Evolutionary conservation across 176 grass and related monocot species (phyloP), one percentile per base, ranked within the genome.

Genomic region (Zoysia pacifica): DNA sequence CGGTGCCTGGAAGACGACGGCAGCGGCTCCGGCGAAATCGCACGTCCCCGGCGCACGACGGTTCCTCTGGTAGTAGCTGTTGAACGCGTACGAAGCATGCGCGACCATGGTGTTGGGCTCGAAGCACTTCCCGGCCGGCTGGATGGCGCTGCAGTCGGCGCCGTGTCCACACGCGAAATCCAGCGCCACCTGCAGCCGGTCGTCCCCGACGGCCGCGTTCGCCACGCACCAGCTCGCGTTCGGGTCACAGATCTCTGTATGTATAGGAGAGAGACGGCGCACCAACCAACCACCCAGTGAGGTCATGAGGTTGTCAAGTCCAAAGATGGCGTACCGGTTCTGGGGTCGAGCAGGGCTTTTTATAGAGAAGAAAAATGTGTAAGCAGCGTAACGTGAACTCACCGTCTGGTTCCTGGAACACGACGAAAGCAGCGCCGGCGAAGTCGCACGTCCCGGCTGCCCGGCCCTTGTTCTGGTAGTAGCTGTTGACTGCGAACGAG

Each of bases 221-320:
- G 90, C 90, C 48, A 89, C 87, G 40, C 90, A 93, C 87, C 90
- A 93, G 79, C 75, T 89, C 16, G 72, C 59, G 6, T 44, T 72
- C 13, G 84, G 64, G 9, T 48, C 52, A 28, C 77, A 69, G 44
- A 39, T 39, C 1, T 39, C 62, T 64, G 11, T 11, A 36, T 20
- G 11, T 36, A 36, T 20, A 36, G 9, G 20, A 20, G 4, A 36
- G 4, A 36, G 9, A 9, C 19, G 11, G 59, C 35, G 59, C 59
- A 36, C 20, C 28, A 28, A 61, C n/a, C 19, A 5, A 62, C 1
- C 19, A 62, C 20, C 59, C 20, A 36, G 19, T 61, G 58, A 61
- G 19, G 11, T 35, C 28, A 60, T 28, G 19, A 60, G 19, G 28
- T 28, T 28, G 16, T 2, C 54, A 18, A 5, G 53, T 6, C 15